Evolutionary conservation across 1,284 basidiomycete genomes (phyloP).

Genomic region (Tetrapyrgos nigripes): DNA sequence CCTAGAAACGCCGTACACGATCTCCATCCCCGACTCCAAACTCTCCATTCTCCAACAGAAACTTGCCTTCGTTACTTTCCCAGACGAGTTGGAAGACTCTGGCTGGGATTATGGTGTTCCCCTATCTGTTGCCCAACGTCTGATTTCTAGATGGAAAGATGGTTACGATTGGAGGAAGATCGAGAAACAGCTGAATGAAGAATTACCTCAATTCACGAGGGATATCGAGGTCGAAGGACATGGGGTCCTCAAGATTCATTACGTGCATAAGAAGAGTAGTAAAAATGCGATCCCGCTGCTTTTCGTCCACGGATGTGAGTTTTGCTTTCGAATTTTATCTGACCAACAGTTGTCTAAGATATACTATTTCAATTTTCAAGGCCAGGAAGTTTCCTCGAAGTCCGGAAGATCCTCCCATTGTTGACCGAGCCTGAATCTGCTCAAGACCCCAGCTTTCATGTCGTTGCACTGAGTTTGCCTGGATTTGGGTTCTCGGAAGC

Average conservation of each 20-base stretch:
- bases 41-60: slow-evolving; percentile 38
- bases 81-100: slow-evolving; percentile 54
- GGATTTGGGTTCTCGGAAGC: slow-evolving; percentile 61
- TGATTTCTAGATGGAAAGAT: slow-evolving; percentile 35
- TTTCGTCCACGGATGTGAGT: slow-evolving; percentile 11
- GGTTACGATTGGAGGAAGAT: slow-evolving; percentile 48
- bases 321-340: neutral
- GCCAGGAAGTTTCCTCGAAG: slow-evolving; percentile 66
- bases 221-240: slow-evolving; percentile 3
- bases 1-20: slow-evolving; percentile 46
- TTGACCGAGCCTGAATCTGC: slow-evolving; percentile 41
- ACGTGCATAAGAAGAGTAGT: neutral
- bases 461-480: slow-evolving; percentile 58
- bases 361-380: slow-evolving; percentile 38
- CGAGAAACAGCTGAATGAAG: slow-evolving; percentile 1
- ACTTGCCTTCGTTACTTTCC: slow-evolving; percentile 48
- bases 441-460: slow-evolving; percentile 61
- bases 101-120: slow-evolving; percentile 55
- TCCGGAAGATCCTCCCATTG: slow-evolving; percentile 57
- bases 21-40: slow-evolving; percentile 45
- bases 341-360: neutral
- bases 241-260: neutral
- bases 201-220: neutral
- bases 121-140: slow-evolving; percentile 48
- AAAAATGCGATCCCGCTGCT: neutral